Conservation (phyloP, 2,329 filamentous ascomycete species). For the Talaromyces sp. region DNA sequence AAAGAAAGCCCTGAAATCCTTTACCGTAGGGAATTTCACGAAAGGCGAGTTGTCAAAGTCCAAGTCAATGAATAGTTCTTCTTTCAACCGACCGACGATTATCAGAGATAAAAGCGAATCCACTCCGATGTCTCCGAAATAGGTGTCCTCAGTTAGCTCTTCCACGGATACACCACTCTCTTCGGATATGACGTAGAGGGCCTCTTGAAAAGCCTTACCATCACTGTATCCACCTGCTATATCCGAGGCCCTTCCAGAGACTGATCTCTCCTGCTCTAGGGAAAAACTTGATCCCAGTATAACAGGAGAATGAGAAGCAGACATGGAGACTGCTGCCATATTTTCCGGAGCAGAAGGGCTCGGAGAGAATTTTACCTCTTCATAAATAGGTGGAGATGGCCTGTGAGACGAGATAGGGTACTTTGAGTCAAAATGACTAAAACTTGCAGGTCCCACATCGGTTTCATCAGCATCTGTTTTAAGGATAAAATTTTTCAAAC, state of each 20-base stretch:
- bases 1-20: neutral
- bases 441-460: neutral
- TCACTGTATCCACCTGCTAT: neutral
- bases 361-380: neutral
- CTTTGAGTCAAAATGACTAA: neutral
- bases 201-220: neutral
- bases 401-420: neutral
- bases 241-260: neutral
- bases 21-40: neutral
- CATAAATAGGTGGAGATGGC: neutral
- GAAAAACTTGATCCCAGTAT: neutral
- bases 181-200: constrained; percentile 25
- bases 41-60: neutral
- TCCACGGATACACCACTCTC: constrained; percentile 28
- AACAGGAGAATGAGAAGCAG: neutral
- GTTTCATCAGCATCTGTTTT: neutral
- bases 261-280: neutral
- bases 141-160: constrained; percentile 21
- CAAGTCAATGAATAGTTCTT: constrained; percentile 5
- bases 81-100: constrained; percentile 21
- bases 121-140: constrained; percentile 21
- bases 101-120: constrained; percentile 29
- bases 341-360: neutral
- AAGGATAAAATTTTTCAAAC: neutral
- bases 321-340: neutral